phyloP scores from a whole-genome alignment of 441 rosid species.

The Francoa sonchifolia region DNA sequence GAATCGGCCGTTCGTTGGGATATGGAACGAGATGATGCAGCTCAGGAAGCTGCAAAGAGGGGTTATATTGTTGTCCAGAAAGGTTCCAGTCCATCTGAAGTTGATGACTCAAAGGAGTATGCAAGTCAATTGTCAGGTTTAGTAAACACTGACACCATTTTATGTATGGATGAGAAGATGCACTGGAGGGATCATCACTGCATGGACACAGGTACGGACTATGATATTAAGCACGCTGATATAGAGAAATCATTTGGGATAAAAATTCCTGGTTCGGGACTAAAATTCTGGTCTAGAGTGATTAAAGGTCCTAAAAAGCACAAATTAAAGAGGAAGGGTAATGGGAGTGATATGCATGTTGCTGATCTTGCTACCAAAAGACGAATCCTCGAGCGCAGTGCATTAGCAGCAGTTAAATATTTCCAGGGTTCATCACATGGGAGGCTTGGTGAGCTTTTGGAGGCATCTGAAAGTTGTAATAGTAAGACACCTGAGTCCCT shows the following conservation, averaged over 20 bases:
- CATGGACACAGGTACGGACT: slow-evolving; percentile 69
- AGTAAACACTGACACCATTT: slow-evolving; percentile 32
- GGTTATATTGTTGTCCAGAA: slow-evolving; percentile 57
- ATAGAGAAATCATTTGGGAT: slow-evolving; percentile 92
- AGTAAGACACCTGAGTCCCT: slow-evolving; percentile 26
- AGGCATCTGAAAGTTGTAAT: slow-evolving; percentile 28
- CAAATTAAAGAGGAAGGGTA: slow-evolving; percentile 54
- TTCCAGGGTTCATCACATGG: slow-evolving; percentile 37
- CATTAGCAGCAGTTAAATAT: slow-evolving; percentile 61
- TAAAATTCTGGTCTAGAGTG: slow-evolving; percentile 53
- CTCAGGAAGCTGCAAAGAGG: slow-evolving; percentile 67
- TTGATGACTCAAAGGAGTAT: slow-evolving; percentile 27
- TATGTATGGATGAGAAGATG: slow-evolving; percentile 64
- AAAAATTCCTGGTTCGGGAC: slow-evolving; percentile 75
- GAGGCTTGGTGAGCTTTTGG: slow-evolving; percentile 29
- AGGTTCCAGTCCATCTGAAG: slow-evolving; percentile 26
- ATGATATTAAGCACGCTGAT: slow-evolving; percentile 83
- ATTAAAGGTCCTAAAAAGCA: slow-evolving; percentile 47
- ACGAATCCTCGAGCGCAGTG: slow-evolving; percentile 74
- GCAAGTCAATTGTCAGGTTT: slow-evolving; percentile 27
- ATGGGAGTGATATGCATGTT: slow-evolving; percentile 29
- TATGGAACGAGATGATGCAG: slow-evolving; percentile 58
- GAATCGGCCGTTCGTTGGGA: slow-evolving; percentile 50
- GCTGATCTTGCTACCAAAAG: slow-evolving; percentile 47
- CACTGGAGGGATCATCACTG: slow-evolving; percentile 79